Evolutionary conservation across 108 stramenopile species (phyloP).

Genomic region (Chaetoceros muelleri): DNA sequence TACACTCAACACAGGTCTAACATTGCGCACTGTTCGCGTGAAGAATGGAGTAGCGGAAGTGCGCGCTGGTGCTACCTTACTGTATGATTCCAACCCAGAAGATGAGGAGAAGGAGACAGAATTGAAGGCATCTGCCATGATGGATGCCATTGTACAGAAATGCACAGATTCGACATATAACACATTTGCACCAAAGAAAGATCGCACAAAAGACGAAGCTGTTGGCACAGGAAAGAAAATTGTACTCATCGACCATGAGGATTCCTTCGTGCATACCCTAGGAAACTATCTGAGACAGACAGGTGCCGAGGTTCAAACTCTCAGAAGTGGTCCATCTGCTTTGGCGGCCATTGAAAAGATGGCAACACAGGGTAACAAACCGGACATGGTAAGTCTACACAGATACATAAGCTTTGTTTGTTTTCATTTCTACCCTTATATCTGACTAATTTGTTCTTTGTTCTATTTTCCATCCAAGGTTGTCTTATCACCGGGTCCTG

Average conservation of each 20-base stretch:
- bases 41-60: conserved; percentile 91
- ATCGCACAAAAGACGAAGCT: conserved; percentile 13
- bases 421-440: conserved; percentile 1
- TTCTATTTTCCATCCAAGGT: conserved; percentile 14
- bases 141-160: conserved; percentile 75
- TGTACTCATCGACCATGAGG: conserved; percentile 94
- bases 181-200: background rate
- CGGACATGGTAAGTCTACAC: conserved; percentile 53
- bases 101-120: conserved; percentile 96
- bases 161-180: conserved; percentile 25
- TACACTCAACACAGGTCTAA: conserved; percentile 92
- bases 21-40: conserved; percentile 88
- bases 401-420: background rate
- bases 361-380: conserved; percentile 64
- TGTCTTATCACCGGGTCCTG: conserved; percentile 95
- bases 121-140: conserved; percentile 95
- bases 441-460: background rate
- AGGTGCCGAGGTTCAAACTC: conserved; percentile 84
- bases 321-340: conserved; percentile 85
- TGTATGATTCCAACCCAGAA: conserved; percentile 87
- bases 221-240: conserved; percentile 77
- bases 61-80: conserved; percentile 91
- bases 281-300: conserved; percentile 97
- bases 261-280: conserved; percentile 97
- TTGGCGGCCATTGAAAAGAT: conserved; percentile 53